Conservation (phyloP, 306 rosid species). For the Citrullus amarus region DNA sequence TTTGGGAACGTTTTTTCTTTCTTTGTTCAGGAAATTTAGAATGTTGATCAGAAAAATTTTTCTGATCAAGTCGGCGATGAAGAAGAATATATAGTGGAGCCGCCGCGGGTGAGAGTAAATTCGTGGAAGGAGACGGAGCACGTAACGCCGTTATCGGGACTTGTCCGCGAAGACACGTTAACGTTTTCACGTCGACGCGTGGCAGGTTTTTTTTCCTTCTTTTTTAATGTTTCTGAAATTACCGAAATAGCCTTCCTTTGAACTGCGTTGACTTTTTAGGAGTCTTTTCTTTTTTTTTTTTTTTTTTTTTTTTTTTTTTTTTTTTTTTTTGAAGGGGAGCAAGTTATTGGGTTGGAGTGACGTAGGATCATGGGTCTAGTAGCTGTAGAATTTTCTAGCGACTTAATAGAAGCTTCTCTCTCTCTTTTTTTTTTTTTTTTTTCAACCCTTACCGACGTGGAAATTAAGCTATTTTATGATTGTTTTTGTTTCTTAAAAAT, state of each 20-base stretch:
- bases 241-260: background rate
- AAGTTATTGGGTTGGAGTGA: background rate
- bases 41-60: background rate
- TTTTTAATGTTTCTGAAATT: background rate
- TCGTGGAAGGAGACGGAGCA: slow-evolving; percentile 4
- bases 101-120: background rate
- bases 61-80: background rate
- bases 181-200: background rate
- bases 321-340: background rate
- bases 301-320: too few relatives aligned
- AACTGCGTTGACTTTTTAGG: background rate
- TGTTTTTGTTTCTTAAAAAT: background rate
- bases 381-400: background rate
- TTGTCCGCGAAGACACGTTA: background rate
- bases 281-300: background rate
- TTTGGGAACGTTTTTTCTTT: background rate
- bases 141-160: slow-evolving; percentile 4
- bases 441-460: background rate
- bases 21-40: background rate
- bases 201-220: background rate
- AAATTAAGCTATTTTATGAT: background rate
- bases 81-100: background rate
- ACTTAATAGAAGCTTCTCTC: background rate
- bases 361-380: background rate
- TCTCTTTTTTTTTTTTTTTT: background rate